Conservation (phyloP, 1,284 basidiomycete species). For the Fomitopsis pinicola region DNA sequence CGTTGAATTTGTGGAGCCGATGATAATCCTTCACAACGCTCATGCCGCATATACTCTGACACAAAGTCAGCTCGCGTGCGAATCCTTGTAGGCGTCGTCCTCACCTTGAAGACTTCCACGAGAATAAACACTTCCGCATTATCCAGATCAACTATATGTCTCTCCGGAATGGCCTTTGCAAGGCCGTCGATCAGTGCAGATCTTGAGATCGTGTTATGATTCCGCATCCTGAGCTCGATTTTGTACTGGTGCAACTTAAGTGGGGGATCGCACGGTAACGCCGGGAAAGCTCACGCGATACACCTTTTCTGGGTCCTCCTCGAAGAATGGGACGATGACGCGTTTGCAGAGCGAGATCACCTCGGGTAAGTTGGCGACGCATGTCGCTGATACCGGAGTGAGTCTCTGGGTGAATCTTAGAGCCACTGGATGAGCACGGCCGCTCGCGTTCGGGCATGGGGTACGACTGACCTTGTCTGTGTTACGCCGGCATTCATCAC, state of each 20-base stretch:
- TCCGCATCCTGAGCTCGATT: conserved; percentile 68
- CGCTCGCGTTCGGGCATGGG: not conserved
- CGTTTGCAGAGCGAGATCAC: conserved; percentile 57
- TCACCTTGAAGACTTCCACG: conserved; percentile 78
- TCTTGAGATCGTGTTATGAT: conserved; percentile 63
- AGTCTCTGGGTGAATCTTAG: conserved; percentile 64
- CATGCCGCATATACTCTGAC: conserved; percentile 66
- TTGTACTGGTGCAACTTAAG: conserved; percentile 55
- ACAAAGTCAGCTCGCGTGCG: not conserved
- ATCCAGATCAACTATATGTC: conserved; percentile 61
- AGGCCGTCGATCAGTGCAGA: conserved; percentile 58
- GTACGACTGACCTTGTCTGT: conserved; percentile 52
- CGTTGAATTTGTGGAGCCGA: conserved; percentile 66
- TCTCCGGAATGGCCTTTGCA: conserved; percentile 63
- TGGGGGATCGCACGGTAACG: not conserved
- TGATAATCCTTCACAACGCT: conserved; percentile 72
- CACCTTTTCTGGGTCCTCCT: conserved; percentile 34
- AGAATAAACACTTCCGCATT: conserved; percentile 69
- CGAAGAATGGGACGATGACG: conserved; percentile 49
- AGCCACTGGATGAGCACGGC: not conserved
- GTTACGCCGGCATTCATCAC: conserved; percentile 60
- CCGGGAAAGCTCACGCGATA: conserved; percentile 33
- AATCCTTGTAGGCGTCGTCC: conserved; percentile 4
- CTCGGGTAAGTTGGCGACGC: conserved; percentile 63
- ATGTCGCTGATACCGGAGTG: conserved; percentile 63